Evolutionary conservation across 257 asterid species (phyloP).

Genomic region (Handroanthus guayacan): DNA sequence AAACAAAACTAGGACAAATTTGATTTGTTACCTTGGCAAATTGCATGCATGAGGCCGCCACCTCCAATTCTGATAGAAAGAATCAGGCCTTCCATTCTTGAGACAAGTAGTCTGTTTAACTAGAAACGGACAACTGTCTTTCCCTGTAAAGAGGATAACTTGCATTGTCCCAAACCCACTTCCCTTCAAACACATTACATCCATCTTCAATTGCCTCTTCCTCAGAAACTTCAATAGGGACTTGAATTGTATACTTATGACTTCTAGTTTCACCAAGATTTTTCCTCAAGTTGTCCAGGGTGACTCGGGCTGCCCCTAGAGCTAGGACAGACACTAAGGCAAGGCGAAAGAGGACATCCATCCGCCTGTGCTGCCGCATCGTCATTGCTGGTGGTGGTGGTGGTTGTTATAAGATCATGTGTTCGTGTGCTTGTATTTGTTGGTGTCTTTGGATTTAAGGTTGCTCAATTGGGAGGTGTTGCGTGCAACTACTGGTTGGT

Average conservation of each 20-base stretch:
- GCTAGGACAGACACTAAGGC: slow-evolving; percentile 62
- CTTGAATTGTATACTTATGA: slow-evolving; percentile 36
- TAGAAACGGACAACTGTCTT: slow-evolving; percentile 68
- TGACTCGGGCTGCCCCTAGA: slow-evolving; percentile 63
- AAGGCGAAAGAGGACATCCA: slow-evolving; percentile 59
- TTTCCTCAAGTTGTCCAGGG: slow-evolving; percentile 59
- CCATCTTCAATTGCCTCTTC: slow-evolving; percentile 68
- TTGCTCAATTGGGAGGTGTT: slow-evolving; percentile 32
- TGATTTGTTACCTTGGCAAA: slow-evolving; percentile 65
- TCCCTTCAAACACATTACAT: slow-evolving; percentile 81
- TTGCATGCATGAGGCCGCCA: slow-evolving; percentile 87
- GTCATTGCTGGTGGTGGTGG: slow-evolving; percentile 43
- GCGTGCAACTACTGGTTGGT: slow-evolving; percentile 77
- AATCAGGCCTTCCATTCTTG: slow-evolving; percentile 83
- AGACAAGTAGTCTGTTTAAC: slow-evolving; percentile 85
- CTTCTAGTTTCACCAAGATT: slow-evolving; percentile 31
- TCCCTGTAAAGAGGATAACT: slow-evolving; percentile 75
- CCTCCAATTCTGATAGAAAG: slow-evolving; percentile 84
- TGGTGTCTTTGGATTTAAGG: slow-evolving; percentile 58
- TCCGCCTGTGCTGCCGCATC: slow-evolving; percentile 48
- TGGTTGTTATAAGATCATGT: slow-evolving; percentile 19
- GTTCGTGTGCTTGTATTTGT: slow-evolving; percentile 22
- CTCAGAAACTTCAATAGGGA: slow-evolving; percentile 60
- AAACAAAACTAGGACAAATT: no score
- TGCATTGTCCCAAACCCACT: slow-evolving; percentile 74